A percentile compares a stretch with the other conserved stretches of the same genome.
Evolutionary conservation across 768 basidiomycete species (phyloP).

Genomic region (Mycena latifolia): DNA sequence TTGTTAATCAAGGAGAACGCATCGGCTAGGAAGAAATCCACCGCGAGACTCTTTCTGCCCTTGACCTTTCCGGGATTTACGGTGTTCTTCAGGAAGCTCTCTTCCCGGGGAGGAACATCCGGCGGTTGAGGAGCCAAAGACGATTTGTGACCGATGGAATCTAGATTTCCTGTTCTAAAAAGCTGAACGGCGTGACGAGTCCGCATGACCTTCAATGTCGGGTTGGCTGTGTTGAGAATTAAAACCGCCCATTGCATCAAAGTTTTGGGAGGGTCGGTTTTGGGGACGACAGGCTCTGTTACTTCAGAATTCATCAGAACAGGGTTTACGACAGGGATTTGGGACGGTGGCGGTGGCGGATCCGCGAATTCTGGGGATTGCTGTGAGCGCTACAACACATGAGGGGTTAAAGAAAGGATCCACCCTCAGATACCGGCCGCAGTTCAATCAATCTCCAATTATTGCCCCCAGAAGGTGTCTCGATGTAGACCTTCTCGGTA

Average conservation of each 20-base stretch:
- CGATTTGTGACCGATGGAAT: slow-evolving; percentile 72
- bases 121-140: slow-evolving; percentile 65
- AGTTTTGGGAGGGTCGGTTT: slow-evolving; percentile 65
- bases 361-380: slow-evolving; percentile 70
- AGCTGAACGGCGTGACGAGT: slow-evolving; percentile 77
- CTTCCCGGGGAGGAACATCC: slow-evolving; percentile 74
- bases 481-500: slow-evolving; percentile 67
- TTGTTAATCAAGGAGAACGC: background rate
- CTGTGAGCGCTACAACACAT: background rate
- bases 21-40: background rate
- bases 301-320: slow-evolving; percentile 26
- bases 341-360: slow-evolving; percentile 59
- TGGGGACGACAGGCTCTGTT: slow-evolving; percentile 65
- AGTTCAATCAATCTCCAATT: slow-evolving; percentile 77
- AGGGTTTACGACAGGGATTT: slow-evolving; percentile 35
- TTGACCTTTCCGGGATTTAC: slow-evolving; percentile 72
- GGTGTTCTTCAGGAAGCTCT: slow-evolving; percentile 59
- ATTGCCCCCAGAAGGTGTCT: slow-evolving; percentile 64
- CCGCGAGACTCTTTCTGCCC: slow-evolving; percentile 72
- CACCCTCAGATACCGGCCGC: slow-evolving; percentile 81
- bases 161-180: slow-evolving; percentile 77
- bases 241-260: slow-evolving; percentile 84
- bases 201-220: slow-evolving; percentile 76
- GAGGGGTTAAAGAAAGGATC: slow-evolving; percentile 5
- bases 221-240: slow-evolving; percentile 81